Evolutionary conservation across 768 basidiomycete species (phyloP), one percentile per base, ranked within the genome.

Genomic region (Tricholoma flavovirens): DNA sequence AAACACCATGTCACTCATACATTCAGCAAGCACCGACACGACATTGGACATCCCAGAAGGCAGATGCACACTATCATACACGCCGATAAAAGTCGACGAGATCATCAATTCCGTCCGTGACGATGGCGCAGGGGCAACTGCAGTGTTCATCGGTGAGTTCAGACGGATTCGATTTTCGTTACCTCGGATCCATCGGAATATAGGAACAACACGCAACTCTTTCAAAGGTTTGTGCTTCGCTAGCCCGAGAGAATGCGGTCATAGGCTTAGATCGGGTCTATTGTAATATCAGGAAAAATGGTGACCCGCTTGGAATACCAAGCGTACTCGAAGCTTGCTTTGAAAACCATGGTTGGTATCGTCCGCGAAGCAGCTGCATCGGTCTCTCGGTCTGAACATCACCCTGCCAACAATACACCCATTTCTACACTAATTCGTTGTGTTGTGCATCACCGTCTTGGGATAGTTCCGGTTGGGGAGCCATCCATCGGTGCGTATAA

Each of bases 231-330:
- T 19, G 55, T 51, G 21, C 29, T 5, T 3, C 36, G 4, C 12
- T 11, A 17, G n/a, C n/a, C n/a, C n/a, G n/a, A n/a, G 5, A 26
- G 24, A 26, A 26, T 26, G 24, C 40, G 14, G 29, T 42, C 15
- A 5, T n/a, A 26, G 32, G 30, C 11, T 21, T 17, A 30, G 15
- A n/a, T n/a, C 17, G 7, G 7, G 12, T n/a, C 2, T 30, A 12
- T 35, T 32, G 19, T 1, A 45, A 11, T 14, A 12, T 42, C 67
- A 90, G 88, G 86, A 51, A 88, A 84, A 65, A 69, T 71, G 12
- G 90, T 93, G 32, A 83, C 83, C 22, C 80, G 80, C 35, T 69
- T 93, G 32, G 88, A 91, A 66, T 93, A 92, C 64, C 87, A 92
- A 69, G 88, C 90, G 7, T 92, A 92, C 69, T 87, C 84, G 59